Base-by-base conservation (phyloP, 805 yeast genomes). In the Suhomyces tanzawaensis region DNA sequence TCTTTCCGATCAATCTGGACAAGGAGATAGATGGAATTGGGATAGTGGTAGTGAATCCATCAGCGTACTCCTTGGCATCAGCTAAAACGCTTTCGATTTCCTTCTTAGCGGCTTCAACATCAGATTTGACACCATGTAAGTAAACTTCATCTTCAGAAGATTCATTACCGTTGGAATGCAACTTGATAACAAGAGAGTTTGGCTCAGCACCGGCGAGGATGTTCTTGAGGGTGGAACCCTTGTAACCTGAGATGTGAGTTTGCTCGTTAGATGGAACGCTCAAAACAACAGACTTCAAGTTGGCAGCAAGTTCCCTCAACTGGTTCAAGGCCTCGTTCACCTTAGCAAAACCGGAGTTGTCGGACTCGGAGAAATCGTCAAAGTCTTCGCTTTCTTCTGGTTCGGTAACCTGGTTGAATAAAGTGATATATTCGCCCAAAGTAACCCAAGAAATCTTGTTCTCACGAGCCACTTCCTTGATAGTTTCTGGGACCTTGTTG, bases 1-100 rank as follows among this genome's bases (percentile, higher is more conserved):
- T 85, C 57, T 83, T 85, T 49, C 99, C 99, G 60, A 93, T 88
- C 37, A 95, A 71, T 63, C 93, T 81, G 19, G 93, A 75, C 42
- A 91, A 67, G 33, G 79, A 76, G 36, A 71, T 65, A 2, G 79
- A 62, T 45, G 96, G 95, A 56, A 88, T 80, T 21, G 69, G 71
- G 37, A 82, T 62, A 14, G 76, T 64, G 13, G 74, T 57, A 40
- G 55, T 51, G 61, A 71, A 71, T 30, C 71, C 66, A 28, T 71
- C 72, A 41, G 69, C 74, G 51, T 67, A 66, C 49, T 76, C 76
- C 46, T 70, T 65, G 29, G 77, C 74, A 41, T 81, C 83, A 38
- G 72, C 76, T 41, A 85, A 64, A 9, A 79, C 67, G 32, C 69
- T 62, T 23, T 64, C 68, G 27, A 89, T 70, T 36, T 74, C 84